A percentile compares a stretch with the other conserved stretches of the same genome.
These are phyloP conservation scores for Trichophyton equinum DNA, from an alignment of 2,329 filamentous ascomycete genomes.

Conservation along the genomic window DNA sequence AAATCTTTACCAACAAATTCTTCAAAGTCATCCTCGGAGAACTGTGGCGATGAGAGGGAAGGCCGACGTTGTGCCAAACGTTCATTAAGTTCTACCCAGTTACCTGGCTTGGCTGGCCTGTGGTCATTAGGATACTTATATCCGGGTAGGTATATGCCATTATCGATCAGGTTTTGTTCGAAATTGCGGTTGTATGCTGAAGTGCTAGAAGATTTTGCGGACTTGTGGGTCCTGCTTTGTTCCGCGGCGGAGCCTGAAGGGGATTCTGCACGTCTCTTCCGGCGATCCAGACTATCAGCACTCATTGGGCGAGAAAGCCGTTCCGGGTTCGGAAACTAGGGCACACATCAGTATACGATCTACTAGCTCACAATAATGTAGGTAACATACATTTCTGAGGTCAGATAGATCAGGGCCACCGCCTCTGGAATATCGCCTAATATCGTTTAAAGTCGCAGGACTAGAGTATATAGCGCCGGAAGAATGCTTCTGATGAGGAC, in stretches of 20 bases:
- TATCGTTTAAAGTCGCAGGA: neutral
- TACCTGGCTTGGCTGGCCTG: neutral
- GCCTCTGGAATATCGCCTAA: neutral
- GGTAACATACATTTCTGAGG: neutral
- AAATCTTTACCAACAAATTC: neutral
- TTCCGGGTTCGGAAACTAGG: neutral
- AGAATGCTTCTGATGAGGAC: constrained; percentile 5
- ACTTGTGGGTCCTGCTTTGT: neutral
- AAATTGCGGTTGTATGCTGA: neutral
- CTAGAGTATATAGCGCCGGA: neutral
- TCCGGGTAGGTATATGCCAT: neutral
- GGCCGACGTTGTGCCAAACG: neutral
- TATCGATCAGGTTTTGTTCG: neutral
- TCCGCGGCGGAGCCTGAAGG: neutral
- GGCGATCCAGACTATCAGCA: neutral
- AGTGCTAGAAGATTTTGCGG: neutral
- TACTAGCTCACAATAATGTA: neutral
- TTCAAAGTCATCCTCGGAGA: neutral
- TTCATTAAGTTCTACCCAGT: neutral
- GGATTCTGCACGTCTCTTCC: neutral
- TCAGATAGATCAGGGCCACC: neutral
- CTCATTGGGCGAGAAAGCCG: neutral
- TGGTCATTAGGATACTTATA: neutral
- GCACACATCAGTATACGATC: neutral
- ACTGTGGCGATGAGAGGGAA: neutral